Base-by-base conservation (phyloP, 148 eudicot species). In the Nepenthes mirabilis region DNA sequence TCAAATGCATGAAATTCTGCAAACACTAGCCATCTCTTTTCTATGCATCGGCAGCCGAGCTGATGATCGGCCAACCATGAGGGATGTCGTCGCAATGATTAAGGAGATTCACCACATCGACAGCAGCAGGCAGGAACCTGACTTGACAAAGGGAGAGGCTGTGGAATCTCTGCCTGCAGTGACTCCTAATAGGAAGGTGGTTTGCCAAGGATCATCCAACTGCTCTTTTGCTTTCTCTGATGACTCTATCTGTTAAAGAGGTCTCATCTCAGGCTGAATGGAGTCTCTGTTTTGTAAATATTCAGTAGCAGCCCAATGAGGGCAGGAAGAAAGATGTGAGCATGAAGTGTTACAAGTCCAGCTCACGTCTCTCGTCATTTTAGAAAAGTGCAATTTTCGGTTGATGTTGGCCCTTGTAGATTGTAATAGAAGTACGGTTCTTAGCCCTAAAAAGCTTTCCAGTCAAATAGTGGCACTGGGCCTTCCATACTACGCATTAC, bases 31-130 rank as follows among this genome's bases (percentile, higher is more conserved):
- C 0, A 86, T 94, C 54, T 85, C 99, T 2, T 75, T 86, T 59
- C 80, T 94, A 23, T 94, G 99, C 53, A 64, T 82, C 47, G 74
- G 90, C 73, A 69, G 68, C 35, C 71, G 90, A 33, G 83, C 88
- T 35, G 76, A 73, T 57, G 99, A 89, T 52, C 95, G 99, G 2
- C 99, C 99, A 9, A 61, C 68, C 11, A 94, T 94, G 99, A 94
- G 86, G 71, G 99, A 94, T 55, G 86, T 94, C 0, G 95, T 81
- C 36, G 99, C 97, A 1, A 94, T 94, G 97, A 90, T 94, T 34
- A 77, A 75, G 60, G 99, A 94, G 74, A 94, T 94, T 52, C 79
- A 87, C 52, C 78, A 79, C 2, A 74, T 71, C 3, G 98, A 93
- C 34, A 72, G 66, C 2, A 36, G 66, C n/a, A 77, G 82, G 60